Percentiles rank a stretch among this genome's conserved stretches.
Evolutionary conservation across 2,329 filamentous ascomycete genomes (phyloP).

Genomic region (Ilyonectria mors-panacis): DNA sequence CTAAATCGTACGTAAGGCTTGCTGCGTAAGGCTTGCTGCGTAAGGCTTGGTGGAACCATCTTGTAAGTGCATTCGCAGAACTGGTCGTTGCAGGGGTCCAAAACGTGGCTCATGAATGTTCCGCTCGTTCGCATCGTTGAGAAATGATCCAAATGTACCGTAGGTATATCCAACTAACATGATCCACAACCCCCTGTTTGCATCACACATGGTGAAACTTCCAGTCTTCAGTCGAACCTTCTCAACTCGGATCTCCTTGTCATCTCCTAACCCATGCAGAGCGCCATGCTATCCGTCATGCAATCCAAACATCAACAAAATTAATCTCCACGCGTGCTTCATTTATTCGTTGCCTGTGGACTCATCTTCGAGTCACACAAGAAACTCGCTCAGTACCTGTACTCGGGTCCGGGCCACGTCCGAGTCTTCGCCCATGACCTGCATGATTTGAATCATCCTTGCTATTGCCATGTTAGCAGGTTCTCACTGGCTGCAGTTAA

Average conservation of each 20-base stretch:
- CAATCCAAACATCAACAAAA: conserved; percentile 1
- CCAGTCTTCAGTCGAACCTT: not conserved
- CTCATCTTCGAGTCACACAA: conserved; percentile 45
- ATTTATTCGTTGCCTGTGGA: not conserved
- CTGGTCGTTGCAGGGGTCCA: not conserved
- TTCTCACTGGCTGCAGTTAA: not conserved
- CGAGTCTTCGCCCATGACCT: conserved; percentile 70
- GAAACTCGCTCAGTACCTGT: conserved; percentile 69
- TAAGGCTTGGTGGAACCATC: not conserved
- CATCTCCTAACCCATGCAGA: too few relatives aligned
- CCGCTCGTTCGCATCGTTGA: not conserved
- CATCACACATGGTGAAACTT: not conserved
- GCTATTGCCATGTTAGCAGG: conserved; percentile 54
- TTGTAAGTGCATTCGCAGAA: not conserved
- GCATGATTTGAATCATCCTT: conserved; percentile 76
- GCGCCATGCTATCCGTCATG: too few relatives aligned
- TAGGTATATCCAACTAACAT: conserved; percentile 4
- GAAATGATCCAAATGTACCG: not conserved
- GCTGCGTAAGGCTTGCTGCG: not conserved
- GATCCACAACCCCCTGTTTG: not conserved
- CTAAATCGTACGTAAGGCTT: too few relatives aligned
- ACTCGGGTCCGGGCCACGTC: conserved; percentile 73
- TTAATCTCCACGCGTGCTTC: not conserved
- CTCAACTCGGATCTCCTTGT: not conserved
- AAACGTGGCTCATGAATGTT: not conserved